Percentiles rank a stretch among this genome's conserved stretches.
Conservation (phyloP, 306 rosid species). For the Cucumis sativus region DNA sequence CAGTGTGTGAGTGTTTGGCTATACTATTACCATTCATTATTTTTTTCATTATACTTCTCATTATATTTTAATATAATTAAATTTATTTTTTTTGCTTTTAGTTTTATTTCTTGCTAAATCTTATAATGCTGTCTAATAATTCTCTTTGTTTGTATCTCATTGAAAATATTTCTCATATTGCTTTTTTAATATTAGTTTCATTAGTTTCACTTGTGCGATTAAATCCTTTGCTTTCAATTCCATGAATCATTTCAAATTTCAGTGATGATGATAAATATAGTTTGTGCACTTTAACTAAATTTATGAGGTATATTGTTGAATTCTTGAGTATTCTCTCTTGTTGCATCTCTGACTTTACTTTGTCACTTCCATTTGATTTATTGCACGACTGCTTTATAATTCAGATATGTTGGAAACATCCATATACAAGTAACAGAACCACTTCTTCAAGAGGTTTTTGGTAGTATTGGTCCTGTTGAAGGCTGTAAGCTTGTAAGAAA, state of each 20-base stretch:
- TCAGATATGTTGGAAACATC: constrained; percentile 91
- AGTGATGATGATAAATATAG: neutral
- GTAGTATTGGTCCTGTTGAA: constrained; percentile 83
- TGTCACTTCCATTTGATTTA: constrained; percentile 21
- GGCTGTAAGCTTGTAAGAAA: constrained; percentile 87
- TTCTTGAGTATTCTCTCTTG: constrained; percentile 12
- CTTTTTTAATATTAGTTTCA: neutral
- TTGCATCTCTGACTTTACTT: neutral
- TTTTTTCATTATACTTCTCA: neutral
- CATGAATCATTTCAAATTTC: neutral
- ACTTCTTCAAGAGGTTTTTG: constrained; percentile 95
- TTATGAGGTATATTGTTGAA: constrained; percentile 5
- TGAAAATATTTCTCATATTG: neutral
- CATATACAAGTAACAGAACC: constrained; percentile 92
- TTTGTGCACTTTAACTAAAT: neutral
- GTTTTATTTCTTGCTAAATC: neutral
- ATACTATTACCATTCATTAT: constrained; percentile 16
- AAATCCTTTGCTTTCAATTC: neutral
- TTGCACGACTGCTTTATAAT: constrained; percentile 33
- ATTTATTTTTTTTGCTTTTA: neutral
- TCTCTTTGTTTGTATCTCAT: neutral
- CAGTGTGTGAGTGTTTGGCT: constrained; percentile 97
- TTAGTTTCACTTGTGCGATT: neutral
- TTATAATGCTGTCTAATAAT: neutral
- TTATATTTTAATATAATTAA: neutral